phyloP scores from a whole-genome alignment of 805 yeast genomes.

The Saccharomycopsis sp. region DNA sequence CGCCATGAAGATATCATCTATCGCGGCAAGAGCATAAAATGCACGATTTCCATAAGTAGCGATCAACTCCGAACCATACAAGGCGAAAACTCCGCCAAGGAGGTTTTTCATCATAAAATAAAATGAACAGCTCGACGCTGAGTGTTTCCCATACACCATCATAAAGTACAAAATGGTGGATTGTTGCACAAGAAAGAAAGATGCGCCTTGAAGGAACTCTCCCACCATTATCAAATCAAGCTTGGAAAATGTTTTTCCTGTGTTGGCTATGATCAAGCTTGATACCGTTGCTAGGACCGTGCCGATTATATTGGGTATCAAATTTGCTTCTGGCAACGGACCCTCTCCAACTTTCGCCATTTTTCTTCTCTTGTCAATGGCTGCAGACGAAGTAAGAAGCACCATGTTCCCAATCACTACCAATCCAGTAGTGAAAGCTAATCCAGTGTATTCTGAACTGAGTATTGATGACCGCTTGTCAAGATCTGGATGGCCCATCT shows the following conservation, averaged over 20 bases:
- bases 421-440: conserved; percentile 11
- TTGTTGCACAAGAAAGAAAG: conserved; percentile 14
- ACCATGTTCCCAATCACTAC: conserved; percentile 5
- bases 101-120: conserved; percentile 6
- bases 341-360: too few relatives aligned
- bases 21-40: conserved; percentile 11
- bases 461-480: background rate
- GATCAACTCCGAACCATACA: conserved; percentile 10
- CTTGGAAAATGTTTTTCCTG: conserved; percentile 2
- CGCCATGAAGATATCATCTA: conserved; percentile 1
- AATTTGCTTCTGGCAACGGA: conserved; percentile 16
- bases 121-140: conserved; percentile 16
- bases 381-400: conserved; percentile 4
- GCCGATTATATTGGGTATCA: conserved; percentile 11
- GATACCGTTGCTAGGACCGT: conserved; percentile 6
- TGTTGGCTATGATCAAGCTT: conserved; percentile 4
- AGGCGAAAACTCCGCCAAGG: conserved; percentile 12
- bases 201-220: conserved; percentile 15
- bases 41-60: conserved; percentile 7
- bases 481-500: conserved; percentile 4
- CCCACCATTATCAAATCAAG: conserved; percentile 1
- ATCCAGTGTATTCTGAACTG: conserved; percentile 8
- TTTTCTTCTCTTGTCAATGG: too few relatives aligned
- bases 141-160: conserved; percentile 13
- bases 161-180: conserved; percentile 13